A percentile compares a stretch with the other conserved stretches of the same genome.
phyloP scores from a whole-genome alignment of 345 rosid species.

The Eucalyptus polyanthemos region DNA sequence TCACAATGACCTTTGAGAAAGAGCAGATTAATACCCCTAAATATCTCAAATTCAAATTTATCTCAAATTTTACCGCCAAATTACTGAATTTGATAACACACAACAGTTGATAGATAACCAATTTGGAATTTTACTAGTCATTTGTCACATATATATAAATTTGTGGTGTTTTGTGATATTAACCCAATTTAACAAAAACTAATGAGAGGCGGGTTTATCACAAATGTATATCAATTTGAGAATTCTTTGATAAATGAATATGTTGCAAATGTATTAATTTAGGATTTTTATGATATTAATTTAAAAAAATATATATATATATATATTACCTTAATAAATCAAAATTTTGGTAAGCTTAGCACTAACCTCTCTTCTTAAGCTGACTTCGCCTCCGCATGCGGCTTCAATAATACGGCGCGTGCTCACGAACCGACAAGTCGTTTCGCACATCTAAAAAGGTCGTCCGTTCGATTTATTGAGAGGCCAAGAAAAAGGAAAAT shows the following conservation, averaged over 20 bases:
- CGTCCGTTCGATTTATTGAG: not conserved
- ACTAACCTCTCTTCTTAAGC: not conserved
- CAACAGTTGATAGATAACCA: fast-evolving
- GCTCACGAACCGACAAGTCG: not conserved
- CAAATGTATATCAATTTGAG: no score
- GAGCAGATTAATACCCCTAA: no score
- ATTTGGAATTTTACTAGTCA: fast-evolving
- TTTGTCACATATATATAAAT: no score
- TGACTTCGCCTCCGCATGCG: not conserved
- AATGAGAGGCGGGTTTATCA: no score
- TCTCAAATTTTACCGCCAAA: fast-evolving
- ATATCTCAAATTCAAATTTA: no score
- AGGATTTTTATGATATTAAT: no score
- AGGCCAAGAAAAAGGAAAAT: not conserved
- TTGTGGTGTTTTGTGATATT: no score
- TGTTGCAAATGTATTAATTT: no score
- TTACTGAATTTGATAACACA: no score
- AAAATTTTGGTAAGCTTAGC: not conserved
- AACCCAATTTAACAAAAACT: no score
- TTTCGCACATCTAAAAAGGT: not conserved
- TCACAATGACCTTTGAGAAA: not conserved
- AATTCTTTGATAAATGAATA: no score
- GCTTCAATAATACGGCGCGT: not conserved
- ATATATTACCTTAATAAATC: not conserved
- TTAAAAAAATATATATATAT: no score